These are phyloP conservation scores for Salix koriyanagi DNA, from an alignment of 345 rosid species.

Conservation along the genomic window DNA sequence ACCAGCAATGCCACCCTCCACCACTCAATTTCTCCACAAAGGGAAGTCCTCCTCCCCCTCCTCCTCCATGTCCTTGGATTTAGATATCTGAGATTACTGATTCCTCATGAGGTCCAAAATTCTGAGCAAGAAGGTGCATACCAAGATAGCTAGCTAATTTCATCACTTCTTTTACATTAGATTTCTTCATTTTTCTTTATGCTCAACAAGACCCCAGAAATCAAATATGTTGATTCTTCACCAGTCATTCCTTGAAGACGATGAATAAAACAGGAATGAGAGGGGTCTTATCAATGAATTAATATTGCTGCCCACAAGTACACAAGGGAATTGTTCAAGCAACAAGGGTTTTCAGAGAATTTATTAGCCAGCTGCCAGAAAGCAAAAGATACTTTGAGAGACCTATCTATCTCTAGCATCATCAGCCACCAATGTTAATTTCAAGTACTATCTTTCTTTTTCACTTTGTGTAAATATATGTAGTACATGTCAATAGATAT, in stretches of 20 bases:
- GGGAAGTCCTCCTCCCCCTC: constrained; percentile 30
- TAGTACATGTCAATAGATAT: not conserved
- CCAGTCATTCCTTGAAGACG: not conserved
- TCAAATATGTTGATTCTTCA: not conserved
- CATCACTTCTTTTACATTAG: not conserved
- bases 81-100: constrained; percentile 32
- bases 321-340: not conserved
- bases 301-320: not conserved
- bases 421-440: not conserved
- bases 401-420: not conserved
- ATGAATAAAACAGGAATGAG: not conserved
- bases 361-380: not conserved
- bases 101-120: not conserved
- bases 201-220: not conserved
- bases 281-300: not conserved
- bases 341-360: not conserved
- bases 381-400: not conserved
- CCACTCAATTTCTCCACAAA: constrained; percentile 31
- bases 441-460: not conserved
- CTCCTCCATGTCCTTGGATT: constrained; percentile 38
- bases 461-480: constrained; percentile 1
- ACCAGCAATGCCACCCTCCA: constrained; percentile 6
- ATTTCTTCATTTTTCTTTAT: not conserved
- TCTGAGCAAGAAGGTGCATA: not conserved
- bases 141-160: not conserved